These are phyloP conservation scores for Vitellaria paradoxa DNA, from an alignment of 179 eudicot genomes.

Conservation along the genomic window DNA sequence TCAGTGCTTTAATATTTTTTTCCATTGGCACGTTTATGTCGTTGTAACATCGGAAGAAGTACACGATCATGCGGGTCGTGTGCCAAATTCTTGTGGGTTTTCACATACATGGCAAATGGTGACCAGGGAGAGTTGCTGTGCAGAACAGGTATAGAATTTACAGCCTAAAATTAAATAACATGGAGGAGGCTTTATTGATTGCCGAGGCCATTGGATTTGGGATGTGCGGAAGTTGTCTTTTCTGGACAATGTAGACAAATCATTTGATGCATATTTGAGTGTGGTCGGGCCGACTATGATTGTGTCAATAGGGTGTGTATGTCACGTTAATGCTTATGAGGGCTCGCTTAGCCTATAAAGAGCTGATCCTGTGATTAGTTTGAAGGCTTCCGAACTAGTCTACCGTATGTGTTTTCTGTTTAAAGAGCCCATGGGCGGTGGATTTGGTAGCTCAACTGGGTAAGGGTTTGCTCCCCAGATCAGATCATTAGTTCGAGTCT, in stretches of 20 bases:
- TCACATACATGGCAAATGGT: background rate
- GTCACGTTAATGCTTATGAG: too few species aligned
- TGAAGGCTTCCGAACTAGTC: background rate
- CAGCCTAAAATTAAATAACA: background rate
- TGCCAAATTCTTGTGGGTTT: background rate
- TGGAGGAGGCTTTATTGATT: background rate
- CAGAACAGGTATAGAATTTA: background rate
- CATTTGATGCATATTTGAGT: too few species aligned
- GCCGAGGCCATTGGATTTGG: too few species aligned
- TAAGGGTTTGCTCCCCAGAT: too few species aligned
- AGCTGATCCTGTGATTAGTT: background rate
- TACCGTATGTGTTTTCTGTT: too few species aligned
- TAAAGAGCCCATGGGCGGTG: background rate
- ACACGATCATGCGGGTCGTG: too few species aligned
- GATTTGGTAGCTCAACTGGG: too few species aligned
- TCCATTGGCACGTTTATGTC: background rate
- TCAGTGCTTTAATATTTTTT: background rate
- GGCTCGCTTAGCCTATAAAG: background rate
- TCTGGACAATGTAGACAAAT: too few species aligned
- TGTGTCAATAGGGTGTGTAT: too few species aligned
- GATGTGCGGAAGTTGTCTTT: too few species aligned
- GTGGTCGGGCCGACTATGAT: too few species aligned
- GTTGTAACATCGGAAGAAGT: background rate
- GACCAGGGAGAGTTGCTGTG: background rate
- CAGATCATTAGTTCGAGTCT: too few species aligned